Percentiles rank a stretch among this genome's conserved stretches.
Evolutionary conservation across 2,329 filamentous ascomycete genomes (phyloP).

Genomic region (Annulohypoxylon truncatum): DNA sequence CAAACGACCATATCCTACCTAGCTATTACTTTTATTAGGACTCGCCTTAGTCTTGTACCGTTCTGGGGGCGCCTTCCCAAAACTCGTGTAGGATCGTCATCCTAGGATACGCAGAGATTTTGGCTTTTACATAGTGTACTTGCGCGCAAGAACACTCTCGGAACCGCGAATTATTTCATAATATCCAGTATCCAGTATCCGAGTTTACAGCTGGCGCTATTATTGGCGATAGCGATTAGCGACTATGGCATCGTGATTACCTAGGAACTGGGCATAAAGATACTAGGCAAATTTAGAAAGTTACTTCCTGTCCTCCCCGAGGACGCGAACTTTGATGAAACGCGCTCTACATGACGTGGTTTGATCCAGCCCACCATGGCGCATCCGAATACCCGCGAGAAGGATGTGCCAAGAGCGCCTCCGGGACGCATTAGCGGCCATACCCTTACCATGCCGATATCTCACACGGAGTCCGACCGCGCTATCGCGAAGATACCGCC

Average conservation of each 20-base stretch:
- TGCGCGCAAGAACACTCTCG: too few species aligned
- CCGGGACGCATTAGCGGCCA: neutral
- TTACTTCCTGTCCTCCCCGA: neutral
- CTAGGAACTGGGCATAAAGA: neutral
- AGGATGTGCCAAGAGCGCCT: neutral
- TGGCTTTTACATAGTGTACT: neutral
- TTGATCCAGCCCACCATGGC: neutral
- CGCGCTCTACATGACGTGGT: neutral
- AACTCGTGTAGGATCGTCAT: slow-evolving; percentile 20
- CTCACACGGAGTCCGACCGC: neutral
- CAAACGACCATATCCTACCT: neutral
- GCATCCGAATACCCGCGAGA: neutral
- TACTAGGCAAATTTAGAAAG: neutral
- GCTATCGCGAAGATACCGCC: neutral
- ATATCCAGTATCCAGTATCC: neutral
- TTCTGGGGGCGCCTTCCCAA: slow-evolving; percentile 2
- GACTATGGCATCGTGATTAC: neutral
- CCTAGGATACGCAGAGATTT: neutral
- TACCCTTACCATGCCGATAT: neutral
- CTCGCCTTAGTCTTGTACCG: neutral
- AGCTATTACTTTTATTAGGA: neutral
- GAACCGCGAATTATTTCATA: neutral
- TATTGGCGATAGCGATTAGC: neutral
- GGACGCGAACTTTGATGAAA: neutral
- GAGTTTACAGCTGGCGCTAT: neutral